Evolutionary conservation across 306 rosid species (phyloP).

Genomic region (Dicorynia guianensis): DNA sequence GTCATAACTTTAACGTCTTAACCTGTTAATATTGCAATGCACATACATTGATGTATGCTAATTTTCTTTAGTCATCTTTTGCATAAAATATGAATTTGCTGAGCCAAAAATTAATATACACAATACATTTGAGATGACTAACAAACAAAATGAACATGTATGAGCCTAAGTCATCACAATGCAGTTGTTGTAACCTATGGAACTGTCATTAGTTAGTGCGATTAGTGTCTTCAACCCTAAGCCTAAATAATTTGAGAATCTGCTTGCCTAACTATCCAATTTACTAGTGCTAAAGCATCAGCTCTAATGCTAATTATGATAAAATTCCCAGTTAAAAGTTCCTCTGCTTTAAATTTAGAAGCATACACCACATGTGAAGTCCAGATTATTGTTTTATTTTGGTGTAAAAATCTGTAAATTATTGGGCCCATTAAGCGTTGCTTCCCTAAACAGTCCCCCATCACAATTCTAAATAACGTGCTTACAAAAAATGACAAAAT

Average conservation of each 20-base stretch:
- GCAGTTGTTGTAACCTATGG: background rate
- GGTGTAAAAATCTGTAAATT: background rate
- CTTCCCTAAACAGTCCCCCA: background rate
- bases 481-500: background rate
- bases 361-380: background rate
- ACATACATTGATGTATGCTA: background rate
- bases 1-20: too few relatives aligned
- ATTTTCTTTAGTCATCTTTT: too few relatives aligned
- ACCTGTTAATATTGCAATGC: too few relatives aligned
- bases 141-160: background rate
- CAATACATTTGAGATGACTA: too few relatives aligned
- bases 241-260: background rate
- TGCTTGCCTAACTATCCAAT: background rate
- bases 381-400: background rate
- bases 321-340: background rate
- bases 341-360: background rate
- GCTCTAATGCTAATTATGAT: background rate
- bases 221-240: conserved; percentile 2
- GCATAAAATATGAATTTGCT: too few relatives aligned
- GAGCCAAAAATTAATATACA: too few relatives aligned
- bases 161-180: conserved; percentile 6
- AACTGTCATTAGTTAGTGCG: background rate
- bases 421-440: background rate
- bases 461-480: conserved; percentile 1
- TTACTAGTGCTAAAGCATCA: background rate